Percentiles rank a stretch among this genome's conserved stretches.
phyloP scores from a whole-genome alignment of 2,329 filamentous ascomycete genomes.

The Xylariaceae sp. region DNA sequence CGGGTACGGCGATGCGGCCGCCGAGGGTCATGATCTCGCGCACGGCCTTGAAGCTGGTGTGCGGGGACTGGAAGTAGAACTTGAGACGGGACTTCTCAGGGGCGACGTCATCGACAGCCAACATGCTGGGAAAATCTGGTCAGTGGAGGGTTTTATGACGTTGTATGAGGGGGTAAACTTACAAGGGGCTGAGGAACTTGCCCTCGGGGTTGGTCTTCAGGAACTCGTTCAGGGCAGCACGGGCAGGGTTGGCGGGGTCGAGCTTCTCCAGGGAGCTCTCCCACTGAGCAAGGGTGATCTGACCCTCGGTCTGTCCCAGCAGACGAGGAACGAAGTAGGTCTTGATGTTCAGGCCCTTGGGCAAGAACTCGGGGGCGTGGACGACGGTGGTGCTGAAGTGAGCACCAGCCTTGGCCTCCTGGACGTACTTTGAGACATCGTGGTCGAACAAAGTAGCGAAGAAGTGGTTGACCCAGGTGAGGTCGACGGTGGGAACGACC shows the following conservation, averaged over 20 bases:
- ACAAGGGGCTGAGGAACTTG: constrained; percentile 12
- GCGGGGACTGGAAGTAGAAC: constrained; percentile 20
- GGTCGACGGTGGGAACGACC: constrained; percentile 14
- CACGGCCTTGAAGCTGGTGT: constrained; percentile 21
- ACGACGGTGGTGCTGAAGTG: constrained; percentile 5
- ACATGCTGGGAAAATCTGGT: constrained; percentile 1
- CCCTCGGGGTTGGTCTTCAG: constrained; percentile 12
- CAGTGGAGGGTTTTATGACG: neutral
- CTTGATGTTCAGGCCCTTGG: constrained; percentile 15
- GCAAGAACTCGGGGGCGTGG: constrained; percentile 9
- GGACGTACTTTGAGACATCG: constrained; percentile 8
- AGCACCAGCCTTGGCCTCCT: constrained; percentile 6
- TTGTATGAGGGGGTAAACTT: neutral
- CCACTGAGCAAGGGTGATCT: constrained; percentile 7
- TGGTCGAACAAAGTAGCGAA: constrained; percentile 13
- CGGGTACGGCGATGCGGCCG: constrained; percentile 4
- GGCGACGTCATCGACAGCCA: constrained; percentile 10
- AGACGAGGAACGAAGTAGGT: constrained; percentile 22
- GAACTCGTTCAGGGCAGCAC: constrained; percentile 11
- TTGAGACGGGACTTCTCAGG: constrained; percentile 18
- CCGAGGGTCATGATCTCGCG: constrained; percentile 26
- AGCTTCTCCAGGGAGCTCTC: constrained; percentile 4
- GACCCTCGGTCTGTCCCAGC: neutral
- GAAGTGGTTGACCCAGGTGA: constrained; percentile 19
- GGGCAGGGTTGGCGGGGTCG: constrained; percentile 10